Evolutionary conservation across 2,329 filamentous ascomycete genomes (phyloP), one percentile per base, ranked within the genome.

Genomic region (Tolypocladium pustulatum): DNA sequence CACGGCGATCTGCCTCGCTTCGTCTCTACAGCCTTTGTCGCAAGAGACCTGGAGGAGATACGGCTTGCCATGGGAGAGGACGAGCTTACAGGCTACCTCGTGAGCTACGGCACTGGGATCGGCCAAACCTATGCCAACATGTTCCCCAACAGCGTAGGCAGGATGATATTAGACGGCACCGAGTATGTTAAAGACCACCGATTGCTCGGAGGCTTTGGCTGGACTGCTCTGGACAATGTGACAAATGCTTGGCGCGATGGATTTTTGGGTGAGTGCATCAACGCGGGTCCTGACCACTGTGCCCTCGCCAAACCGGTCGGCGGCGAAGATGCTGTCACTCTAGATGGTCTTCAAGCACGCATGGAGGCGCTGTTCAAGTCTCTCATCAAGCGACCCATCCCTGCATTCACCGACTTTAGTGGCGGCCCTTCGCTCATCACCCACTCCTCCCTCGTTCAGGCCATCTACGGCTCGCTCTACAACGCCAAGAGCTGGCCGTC

Each of bases 51-150:
- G 55, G 78, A 81, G 55, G 70, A 77, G 65, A 80, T 81, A 51
- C 73, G 78, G 17, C 72, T 71, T 27, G 73, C 74, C 0, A 67
- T 80, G 0, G 72, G 66, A 6, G 78, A 81, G 62, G 73, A 76
- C 4, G 74, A 78, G 57, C 59, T 81, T 60, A 80, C 77, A 1
- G 77, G 75, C 0, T 79, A 80, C 56, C 68, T 81, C 20, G 75
- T 80, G 37, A 79, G 76, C 60, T 81, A 81, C 59, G 79, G 79
- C 22, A 81, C 78, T 0, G 77, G 75, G 4, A 80, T 81, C 53
- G 79, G 77, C 0, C 78, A 81, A 65, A 80, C 76, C 0, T 81
- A 78, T 57, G 78, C 76, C 32, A 74, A 73, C 59, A 76, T 81
- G 74, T 81, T 81, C 46, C 78, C 79, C 1, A 63, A 72, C 25